Evolutionary conservation across 805 yeast species (phyloP).

Genomic region (Candida ascalaphidarum): DNA sequence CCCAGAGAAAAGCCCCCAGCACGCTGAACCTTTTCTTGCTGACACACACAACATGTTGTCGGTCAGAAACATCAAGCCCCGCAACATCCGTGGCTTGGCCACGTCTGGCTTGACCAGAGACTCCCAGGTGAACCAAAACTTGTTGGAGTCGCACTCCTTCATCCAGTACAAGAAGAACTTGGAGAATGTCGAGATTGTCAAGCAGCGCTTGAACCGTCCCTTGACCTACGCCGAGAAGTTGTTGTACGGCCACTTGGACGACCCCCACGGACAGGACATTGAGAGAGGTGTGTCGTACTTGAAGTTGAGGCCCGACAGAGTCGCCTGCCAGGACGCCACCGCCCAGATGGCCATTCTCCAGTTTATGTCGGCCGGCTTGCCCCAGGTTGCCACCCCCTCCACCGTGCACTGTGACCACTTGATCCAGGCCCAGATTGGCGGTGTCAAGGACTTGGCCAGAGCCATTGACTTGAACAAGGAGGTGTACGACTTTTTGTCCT

Average conservation of each 20-base stretch:
- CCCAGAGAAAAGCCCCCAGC: no score
- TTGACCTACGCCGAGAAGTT: conserved; percentile 94
- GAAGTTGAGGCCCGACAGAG: conserved; percentile 95
- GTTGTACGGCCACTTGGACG: conserved; percentile 87
- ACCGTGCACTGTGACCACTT: conserved; percentile 97
- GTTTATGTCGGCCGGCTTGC: conserved; percentile 93
- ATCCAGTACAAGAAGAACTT: conserved; percentile 87
- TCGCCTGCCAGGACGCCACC: conserved; percentile 98
- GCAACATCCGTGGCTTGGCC: conserved; percentile 13
- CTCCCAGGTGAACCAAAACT: conserved; percentile 45
- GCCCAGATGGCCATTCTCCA: conserved; percentile 98
- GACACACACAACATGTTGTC: conserved; percentile 36
- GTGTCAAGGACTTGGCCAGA: conserved; percentile 72
- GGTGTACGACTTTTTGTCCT: conserved; percentile 83
- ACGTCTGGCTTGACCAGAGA: conserved; percentile 13
- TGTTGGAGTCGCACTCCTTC: conserved; percentile 75
- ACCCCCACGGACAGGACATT: conserved; percentile 82
- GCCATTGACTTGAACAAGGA: conserved; percentile 88
- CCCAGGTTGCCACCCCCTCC: conserved; percentile 86
- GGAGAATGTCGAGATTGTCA: conserved; percentile 81
- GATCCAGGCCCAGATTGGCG: conserved; percentile 93
- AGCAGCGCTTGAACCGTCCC: conserved; percentile 76
- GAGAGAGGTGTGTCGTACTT: conserved; percentile 85
- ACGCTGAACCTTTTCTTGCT: no score
- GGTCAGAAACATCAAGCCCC: conserved; percentile 21